Evolutionary conservation across 305 asterid species (phyloP), one percentile per base, ranked within the genome.

Genomic region (Withania somnifera): DNA sequence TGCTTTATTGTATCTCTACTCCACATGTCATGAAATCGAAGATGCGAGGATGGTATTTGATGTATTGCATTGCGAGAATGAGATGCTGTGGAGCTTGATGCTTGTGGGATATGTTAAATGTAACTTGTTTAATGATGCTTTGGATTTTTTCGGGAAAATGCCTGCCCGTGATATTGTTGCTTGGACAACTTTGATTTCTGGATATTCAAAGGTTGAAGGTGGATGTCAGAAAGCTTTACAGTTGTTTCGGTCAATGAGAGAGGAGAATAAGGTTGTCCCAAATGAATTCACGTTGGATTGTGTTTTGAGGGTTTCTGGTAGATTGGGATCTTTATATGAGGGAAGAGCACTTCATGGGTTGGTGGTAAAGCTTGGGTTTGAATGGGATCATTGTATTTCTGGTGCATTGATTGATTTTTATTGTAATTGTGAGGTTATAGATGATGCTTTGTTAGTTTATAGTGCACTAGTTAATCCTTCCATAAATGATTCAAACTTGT

Each of bases 271-370:
- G 78, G 88, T 86, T 45, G 90, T 71, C 45, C 97, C 95, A 6
- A 95, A 95, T 80, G 99, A 95, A 89, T 91, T 91, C 84, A 91
- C 98, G 30, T 80, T 93, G 87, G 97, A 92, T 88, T 87, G 95
- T 76, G 84, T 85, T 24, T 78, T 91, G 73, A 91, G 97, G 82
- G 95, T 90, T 77, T 93, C 93, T 84, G 92, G 89, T 85, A 78
- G 89, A 84, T 82, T 84, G 85, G 87, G 87, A 71, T 88, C 82
- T 80, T 82, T 87, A 77, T 56, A 15, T 57, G 80, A 47, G 7
- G 99, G 99, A 77, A 88, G 82, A 88, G 68, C 67, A 82, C 6
- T 92, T 80, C 99, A 95, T 73, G 97, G 92, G 85, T 87, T 92
- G 57, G 56, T 92, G 14, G 80, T 91, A 13, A 92, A 88, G 80